Evolutionary conservation across 1,139 yeast species (phyloP).

Genomic region (Chernovozyma aurita): DNA sequence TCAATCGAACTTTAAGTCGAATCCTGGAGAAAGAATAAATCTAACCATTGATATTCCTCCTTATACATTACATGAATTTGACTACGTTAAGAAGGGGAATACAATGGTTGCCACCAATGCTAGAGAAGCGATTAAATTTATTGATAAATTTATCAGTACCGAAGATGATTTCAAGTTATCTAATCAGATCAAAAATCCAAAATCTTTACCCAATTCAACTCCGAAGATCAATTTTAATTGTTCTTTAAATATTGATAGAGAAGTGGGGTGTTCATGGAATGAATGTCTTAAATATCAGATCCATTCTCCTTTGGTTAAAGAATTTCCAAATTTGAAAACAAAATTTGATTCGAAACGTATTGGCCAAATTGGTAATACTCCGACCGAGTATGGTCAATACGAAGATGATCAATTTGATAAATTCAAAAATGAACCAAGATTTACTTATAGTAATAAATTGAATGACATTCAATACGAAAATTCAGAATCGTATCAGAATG

Average conservation of each 20-base stretch:
- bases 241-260: constrained; percentile 25
- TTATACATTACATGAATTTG: constrained; percentile 56
- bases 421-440: not conserved
- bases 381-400: not conserved
- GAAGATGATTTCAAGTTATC: constrained; percentile 9
- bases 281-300: constrained; percentile 41
- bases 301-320: constrained; percentile 40
- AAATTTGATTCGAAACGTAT: constrained; percentile 28
- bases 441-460: constrained; percentile 10
- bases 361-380: constrained; percentile 13
- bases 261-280: constrained; percentile 39
- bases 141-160: constrained; percentile 34
- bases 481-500: constrained; percentile 23
- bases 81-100: constrained; percentile 49
- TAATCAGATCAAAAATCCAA: constrained; percentile 1
- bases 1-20: constrained; percentile 14
- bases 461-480: constrained; percentile 34
- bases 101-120: constrained; percentile 54
- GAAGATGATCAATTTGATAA: not conserved
- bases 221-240: not conserved
- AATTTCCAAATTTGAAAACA: constrained; percentile 43
- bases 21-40: constrained; percentile 14
- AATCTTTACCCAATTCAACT: not conserved
- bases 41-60: constrained; percentile 43
- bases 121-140: constrained; percentile 51